These are phyloP conservation scores for Avena eriantha DNA, from an alignment of 176 grass and related monocot genomes.

Conservation along the genomic window DNA sequence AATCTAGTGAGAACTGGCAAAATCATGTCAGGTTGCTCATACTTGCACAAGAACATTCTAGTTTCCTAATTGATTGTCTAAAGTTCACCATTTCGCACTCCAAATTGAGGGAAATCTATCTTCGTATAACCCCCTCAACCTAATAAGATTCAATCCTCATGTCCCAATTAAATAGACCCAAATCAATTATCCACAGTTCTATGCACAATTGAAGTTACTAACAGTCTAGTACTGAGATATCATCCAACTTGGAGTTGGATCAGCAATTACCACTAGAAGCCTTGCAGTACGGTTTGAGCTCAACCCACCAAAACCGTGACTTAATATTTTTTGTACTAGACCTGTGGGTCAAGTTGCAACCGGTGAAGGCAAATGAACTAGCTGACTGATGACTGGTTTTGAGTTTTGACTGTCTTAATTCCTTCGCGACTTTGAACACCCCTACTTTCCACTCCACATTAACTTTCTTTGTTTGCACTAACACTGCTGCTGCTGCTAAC, in stretches of 20 bases:
- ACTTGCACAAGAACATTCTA: background rate
- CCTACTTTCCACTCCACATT: background rate
- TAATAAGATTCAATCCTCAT: constrained; percentile 10
- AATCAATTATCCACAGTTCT: constrained; percentile 13
- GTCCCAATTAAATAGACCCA: constrained; percentile 31
- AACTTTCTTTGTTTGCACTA: background rate
- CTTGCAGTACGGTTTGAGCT: background rate
- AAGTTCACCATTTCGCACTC: background rate
- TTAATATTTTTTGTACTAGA: background rate
- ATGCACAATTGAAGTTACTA: background rate
- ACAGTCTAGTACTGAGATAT: background rate
- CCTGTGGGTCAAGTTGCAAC: background rate
- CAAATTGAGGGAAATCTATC: background rate
- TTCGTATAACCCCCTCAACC: background rate
- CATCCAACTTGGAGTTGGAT: background rate
- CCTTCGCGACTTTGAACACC: no score
- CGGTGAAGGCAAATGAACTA: background rate
- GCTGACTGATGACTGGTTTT: background rate
- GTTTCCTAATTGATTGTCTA: background rate
- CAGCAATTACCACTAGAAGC: background rate
- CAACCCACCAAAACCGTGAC: background rate
- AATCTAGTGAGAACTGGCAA: background rate
- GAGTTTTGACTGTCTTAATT: no score
- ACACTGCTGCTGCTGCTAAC: background rate
- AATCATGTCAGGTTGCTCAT: background rate